Base-by-base conservation (phyloP, 768 basidiomycete species). In the Kwoniella heveanensis region DNA sequence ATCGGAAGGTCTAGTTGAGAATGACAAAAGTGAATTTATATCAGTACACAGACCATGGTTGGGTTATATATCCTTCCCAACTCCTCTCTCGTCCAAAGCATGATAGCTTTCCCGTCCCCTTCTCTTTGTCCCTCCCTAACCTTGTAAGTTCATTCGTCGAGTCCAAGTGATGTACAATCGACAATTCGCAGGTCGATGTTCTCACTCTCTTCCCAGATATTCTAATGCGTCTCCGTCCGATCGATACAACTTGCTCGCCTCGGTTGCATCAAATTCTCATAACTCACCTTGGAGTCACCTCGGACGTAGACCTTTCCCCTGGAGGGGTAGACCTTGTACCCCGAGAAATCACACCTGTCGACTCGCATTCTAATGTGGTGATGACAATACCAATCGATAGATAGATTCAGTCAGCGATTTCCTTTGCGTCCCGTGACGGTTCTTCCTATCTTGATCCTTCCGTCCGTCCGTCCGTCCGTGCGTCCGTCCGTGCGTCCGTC, bases 281-380 rank as follows among this genome's bases (percentile, higher is more conserved):
- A 56, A 80, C 84, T 75, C 69, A 92, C 93, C 84, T 96, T 97
- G 84, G 88, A 90, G 87, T 95, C 92, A 73, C 91, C 91, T 73
- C 92, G 89, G 80, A 95, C 91, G 80, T 94, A 94, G 74, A 92
- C 86, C 80, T 90, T 90, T 81, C 94, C 95, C 89, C 90, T 95
- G 83, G 87, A 87, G 72, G 95, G 95, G 88, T 98, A 99, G 85
- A 99, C 94, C 79, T 89, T 89, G 87, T 85, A 92, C 76, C 91
- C 91, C 77, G 93, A 95, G 87, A 99, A 98, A 64, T 89, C 88
- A 85, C 97, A 96, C 84, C 92, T 90, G 84, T 98, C 95, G 85
- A 97, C 88, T 88, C 97, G 97, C 82, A 83, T 83, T 66, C 62
- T 64, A 37, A 27, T 48, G 13, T 8, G 17, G 17, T 6, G 19